Base-by-base conservation (phyloP, 306 rosid species). In the Luffa aegyptiaca region DNA sequence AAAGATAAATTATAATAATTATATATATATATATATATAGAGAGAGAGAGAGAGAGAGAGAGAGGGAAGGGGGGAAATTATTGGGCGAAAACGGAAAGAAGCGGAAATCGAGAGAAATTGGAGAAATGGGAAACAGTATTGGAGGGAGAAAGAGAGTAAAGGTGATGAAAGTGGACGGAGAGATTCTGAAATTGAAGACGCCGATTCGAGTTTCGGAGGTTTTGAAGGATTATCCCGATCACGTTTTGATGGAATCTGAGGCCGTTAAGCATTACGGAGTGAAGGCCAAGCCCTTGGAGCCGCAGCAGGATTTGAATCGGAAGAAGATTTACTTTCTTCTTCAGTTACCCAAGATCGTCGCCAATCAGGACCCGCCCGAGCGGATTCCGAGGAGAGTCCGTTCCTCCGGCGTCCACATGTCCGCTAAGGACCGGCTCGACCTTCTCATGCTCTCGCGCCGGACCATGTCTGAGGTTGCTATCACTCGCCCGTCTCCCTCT, bases 141-240 rank as follows among this genome's bases (percentile, higher is more conserved):
- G 90, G 90, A 73, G 83, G 94, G 20, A 87, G 88, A 62, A 90
- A 63, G 35, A 89, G 80, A 80, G 96, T 89, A 41, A 94, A 94
- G 83, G 91, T 94, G 46, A 90, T 94, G 98, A 94, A 88, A 75
- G 83, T 88, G 53, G 86, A 88, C 39, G 98, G 98, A 1, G 98
- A 94, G 76, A 92, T 88, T 41, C 77, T 92, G 81, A 90, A 92
- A 82, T 57, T 89, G 8, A 89, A 89, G 83, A 84, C 88, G 5
- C 98, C 98, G 0, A 75, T 88, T 14, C 64, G 73, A 80, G 96
- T 80, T 16, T 61, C 82, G 56, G 98, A 92, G 66, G 90, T 92
- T 48, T 85, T 91, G 0, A 92, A 85, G 61, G 88, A 85, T 61
- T 80, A 92, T 58, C 96, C 97, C 0, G 94, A 89, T 26, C 88